Evolutionary conservation across 352 stramenopile genomes (phyloP).

Genomic region (Aphanomyces stellatus): DNA sequence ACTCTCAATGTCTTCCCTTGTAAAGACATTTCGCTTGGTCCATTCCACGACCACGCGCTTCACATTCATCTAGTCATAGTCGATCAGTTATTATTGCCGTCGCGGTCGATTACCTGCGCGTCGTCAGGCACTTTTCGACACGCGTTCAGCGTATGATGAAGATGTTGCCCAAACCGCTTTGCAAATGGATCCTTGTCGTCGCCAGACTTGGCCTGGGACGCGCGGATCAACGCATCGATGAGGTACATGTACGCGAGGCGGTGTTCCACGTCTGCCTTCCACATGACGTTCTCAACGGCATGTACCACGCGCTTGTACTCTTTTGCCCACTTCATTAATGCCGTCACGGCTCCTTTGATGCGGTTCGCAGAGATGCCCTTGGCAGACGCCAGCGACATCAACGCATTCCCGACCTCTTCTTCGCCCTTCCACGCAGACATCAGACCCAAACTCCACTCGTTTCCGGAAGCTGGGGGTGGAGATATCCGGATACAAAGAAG

Average conservation of each 20-base stretch:
- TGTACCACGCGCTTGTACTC: slow-evolving; percentile 85
- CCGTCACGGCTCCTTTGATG: slow-evolving; percentile 35
- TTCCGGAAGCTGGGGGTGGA: too few relatives aligned
- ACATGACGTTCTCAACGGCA: slow-evolving; percentile 76
- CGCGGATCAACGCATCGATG: slow-evolving; percentile 76
- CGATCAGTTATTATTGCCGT: too few relatives aligned
- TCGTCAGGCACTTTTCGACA: slow-evolving; percentile 61
- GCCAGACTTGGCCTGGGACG: slow-evolving; percentile 61
- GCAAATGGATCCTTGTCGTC: slow-evolving; percentile 56
- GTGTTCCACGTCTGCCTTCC: slow-evolving; percentile 74
- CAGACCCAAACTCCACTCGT: slow-evolving; percentile 4
- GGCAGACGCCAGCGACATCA: slow-evolving; percentile 52
- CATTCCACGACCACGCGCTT: slow-evolving; percentile 71
- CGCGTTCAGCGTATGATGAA: slow-evolving; percentile 59
- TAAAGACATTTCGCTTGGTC: slow-evolving; percentile 64
- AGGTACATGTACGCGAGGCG: slow-evolving; percentile 65
- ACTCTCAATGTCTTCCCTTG: slow-evolving; percentile 47
- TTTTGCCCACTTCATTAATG: slow-evolving; percentile 29
- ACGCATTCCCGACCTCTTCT: slow-evolving; percentile 52
- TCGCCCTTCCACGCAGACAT: slow-evolving; percentile 48
- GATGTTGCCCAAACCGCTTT: slow-evolving; percentile 65
- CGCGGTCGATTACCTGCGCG: slow-evolving; percentile 39
- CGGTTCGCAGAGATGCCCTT: slow-evolving; percentile 77
- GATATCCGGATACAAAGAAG: background rate
- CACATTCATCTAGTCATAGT: slow-evolving; percentile 42